Base-by-base conservation (phyloP, 208 protist genomes). In the Trypanosoma brucei region DNA sequence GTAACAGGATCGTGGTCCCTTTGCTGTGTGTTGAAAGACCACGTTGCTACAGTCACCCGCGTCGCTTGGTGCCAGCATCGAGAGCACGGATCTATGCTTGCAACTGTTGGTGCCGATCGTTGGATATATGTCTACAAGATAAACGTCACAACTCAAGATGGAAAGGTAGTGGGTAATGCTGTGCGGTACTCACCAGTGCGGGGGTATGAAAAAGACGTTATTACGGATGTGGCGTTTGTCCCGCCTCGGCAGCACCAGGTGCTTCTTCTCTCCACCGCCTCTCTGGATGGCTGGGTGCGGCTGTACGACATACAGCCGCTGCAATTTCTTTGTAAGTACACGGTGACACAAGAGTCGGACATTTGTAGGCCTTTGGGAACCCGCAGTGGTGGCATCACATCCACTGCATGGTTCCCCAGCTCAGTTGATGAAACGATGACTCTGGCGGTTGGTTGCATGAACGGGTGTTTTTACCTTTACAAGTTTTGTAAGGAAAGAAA, bases 41-140 rank as follows among this genome's bases (percentile, higher is more conserved):
- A 95, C 75, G 74, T 79, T 55, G 86, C 83, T 3, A 79, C 86
- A 1, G 83, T 93, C 9, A 75, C 88, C 65, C 83, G 86, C 40
- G 72, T 91, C 14, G 80, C 83, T 60, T 95, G 90, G 86, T 95
- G 83, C 68, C 81, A 84, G 46, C 81, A 90, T 62, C 78, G 86
- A 31, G 84, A 93, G 63, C 79, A 88, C 62, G 90, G 80, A 37
- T 79, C 86, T n/a, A 68, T 93, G 42, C 77, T 95, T 11, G 84
- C 83, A 34, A 92, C 86, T 49, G 84, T 72, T 36, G 83, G 90
- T 49, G 86, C 90, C 2, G 90, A 95, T 60, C 71, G 81, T 11
- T 91, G 86, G 82, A 81, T 95, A 64, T 86, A 89, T 75, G 66
- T 95, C 51, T 95, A 93, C 63, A 80, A 80, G 61, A 87, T 95